Base-by-base conservation (phyloP, 176 grass and related monocot species). In the Eragrostis nindensis region DNA sequence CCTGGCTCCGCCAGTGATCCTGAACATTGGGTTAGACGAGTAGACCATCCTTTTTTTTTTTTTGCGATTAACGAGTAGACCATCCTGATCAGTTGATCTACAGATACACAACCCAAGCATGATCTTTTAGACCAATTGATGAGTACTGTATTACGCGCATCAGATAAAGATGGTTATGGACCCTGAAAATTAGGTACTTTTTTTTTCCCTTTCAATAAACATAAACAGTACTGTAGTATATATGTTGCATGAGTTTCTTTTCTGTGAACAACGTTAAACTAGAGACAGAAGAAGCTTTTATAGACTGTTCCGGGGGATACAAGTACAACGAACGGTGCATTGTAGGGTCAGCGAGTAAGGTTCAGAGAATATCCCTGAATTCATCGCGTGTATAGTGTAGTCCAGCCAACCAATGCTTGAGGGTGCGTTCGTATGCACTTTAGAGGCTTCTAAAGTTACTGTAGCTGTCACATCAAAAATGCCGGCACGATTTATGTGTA, bases 311-410 rank as follows among this genome's bases (percentile, higher is more conserved):
- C 9, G 12, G 26, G 11, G 6, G 7, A 12, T 66, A 11, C 26
- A 82, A 73, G 27, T 66, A 11, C 26, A 82, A 73, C 43, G 1
- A 82, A 73, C 27, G 12, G 10, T 71, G 26, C 13, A 62, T 62
- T 48, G 48, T 72, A 22, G 45, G 55, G 27, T 66, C 61, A 13
- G 40, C 27, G 26, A 29, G 17, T 53, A 56, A 60, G 73, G 19
- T 76, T 60, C 45, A 66, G 14, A 27, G n/a, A 64, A 52, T 39
- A 73, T 73, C 68, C 54, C 55, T 61, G 10, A 70, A 80, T 17
- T 8, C 27, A 42, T 68, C 15, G 30, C 54, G 24, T 12, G 19
- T 15, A 68, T 4, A 1, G 32, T 36, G 32, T 36, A 36, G 32
- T 36, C 32, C 32, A 36, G 32, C 32, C 59, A 77, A 42, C 19